A percentile compares a stretch with the other conserved stretches of the same genome.
phyloP scores from a whole-genome alignment of 257 asterid genomes.

The Petrea volubilis region DNA sequence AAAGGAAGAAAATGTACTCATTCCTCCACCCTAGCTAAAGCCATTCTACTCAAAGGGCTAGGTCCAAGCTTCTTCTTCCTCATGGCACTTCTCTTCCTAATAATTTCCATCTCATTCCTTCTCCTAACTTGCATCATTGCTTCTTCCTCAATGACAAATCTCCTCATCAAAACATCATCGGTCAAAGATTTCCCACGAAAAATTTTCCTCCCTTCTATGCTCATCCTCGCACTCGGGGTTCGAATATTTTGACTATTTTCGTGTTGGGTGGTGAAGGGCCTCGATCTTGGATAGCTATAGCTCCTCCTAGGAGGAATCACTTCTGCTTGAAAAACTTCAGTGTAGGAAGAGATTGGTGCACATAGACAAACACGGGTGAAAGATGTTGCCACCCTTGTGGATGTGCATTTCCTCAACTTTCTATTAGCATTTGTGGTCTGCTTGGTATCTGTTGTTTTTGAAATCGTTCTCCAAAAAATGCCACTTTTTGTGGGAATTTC shows the following conservation, averaged over 20 bases:
- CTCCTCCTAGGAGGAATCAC: conserved; percentile 65
- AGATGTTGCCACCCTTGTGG: conserved; percentile 67
- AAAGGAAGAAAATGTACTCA: neutral
- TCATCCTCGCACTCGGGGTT: conserved; percentile 65
- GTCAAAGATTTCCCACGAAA: conserved; percentile 80
- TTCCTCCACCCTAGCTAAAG: conserved; percentile 59
- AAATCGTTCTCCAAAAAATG: conserved; percentile 53
- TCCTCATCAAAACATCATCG: conserved; percentile 82
- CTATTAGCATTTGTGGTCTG: conserved; percentile 31
- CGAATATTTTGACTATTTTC: conserved; percentile 35
- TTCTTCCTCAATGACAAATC: conserved; percentile 87
- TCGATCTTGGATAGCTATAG: conserved; percentile 70
- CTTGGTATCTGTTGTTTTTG: conserved; percentile 43
- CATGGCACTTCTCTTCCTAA: conserved; percentile 65
- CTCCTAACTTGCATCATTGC: conserved; percentile 76
- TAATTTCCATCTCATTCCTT: conserved; percentile 83
- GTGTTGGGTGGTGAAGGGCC: conserved; percentile 28
- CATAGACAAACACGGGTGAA: conserved; percentile 83
- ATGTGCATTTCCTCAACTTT: conserved; percentile 74
- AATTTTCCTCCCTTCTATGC: no score
- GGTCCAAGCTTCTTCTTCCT: conserved; percentile 77
- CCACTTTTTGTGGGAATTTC: conserved; percentile 42
- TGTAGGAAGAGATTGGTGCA: conserved; percentile 80
- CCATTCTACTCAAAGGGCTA: conserved; percentile 87
- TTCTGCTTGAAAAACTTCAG: conserved; percentile 72